Percentiles rank a stretch among this genome's conserved stretches.
Evolutionary conservation across 129 eudicot species (phyloP).

Genomic region (Saposhnikovia divaricata): DNA sequence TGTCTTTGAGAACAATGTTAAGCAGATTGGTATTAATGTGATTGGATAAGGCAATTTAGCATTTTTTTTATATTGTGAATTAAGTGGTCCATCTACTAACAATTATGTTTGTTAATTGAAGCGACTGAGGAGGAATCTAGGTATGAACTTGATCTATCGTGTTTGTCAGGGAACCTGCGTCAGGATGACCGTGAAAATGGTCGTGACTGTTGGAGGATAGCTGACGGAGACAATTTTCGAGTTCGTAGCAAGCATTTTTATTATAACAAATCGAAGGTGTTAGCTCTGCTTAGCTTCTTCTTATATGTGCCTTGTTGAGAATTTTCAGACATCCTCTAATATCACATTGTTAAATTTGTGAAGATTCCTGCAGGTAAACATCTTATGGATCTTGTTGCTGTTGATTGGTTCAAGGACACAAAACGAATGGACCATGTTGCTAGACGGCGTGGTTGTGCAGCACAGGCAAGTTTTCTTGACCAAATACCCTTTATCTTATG

Average conservation of each 20-base stretch:
- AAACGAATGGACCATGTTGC: constrained; percentile 98
- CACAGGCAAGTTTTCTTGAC: constrained; percentile 50
- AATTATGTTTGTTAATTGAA: constrained; percentile 22
- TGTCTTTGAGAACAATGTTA: constrained; percentile 40
- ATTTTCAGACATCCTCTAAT: constrained; percentile 11
- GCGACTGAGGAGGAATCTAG: constrained; percentile 64
- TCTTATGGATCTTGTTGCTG: constrained; percentile 97
- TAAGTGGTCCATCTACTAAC: constrained; percentile 11
- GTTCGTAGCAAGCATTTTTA: constrained; percentile 79
- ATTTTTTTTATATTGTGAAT: not conserved
- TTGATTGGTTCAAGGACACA: constrained; percentile 92
- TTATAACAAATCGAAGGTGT: constrained; percentile 83
- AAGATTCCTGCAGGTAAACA: constrained; percentile 92
- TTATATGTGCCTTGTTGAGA: constrained; percentile 5
- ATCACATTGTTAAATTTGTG: constrained; percentile 8
- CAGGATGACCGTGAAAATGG: constrained; percentile 67
- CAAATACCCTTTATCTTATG: not conserved
- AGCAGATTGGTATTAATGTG: constrained; percentile 36
- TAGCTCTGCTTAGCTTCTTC: constrained; percentile 14
- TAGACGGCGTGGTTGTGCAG: constrained; percentile 87
- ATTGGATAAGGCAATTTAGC: not conserved
- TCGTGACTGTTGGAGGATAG: constrained; percentile 86
- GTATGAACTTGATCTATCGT: constrained; percentile 69
- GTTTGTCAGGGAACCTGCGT: constrained; percentile 79
- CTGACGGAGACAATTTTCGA: constrained; percentile 87